Percentiles rank a stretch among this genome's conserved stretches.
These are phyloP conservation scores for Penicillium sp. DNA, from an alignment of 2,329 filamentous ascomycete species.

Conservation along the genomic window DNA sequence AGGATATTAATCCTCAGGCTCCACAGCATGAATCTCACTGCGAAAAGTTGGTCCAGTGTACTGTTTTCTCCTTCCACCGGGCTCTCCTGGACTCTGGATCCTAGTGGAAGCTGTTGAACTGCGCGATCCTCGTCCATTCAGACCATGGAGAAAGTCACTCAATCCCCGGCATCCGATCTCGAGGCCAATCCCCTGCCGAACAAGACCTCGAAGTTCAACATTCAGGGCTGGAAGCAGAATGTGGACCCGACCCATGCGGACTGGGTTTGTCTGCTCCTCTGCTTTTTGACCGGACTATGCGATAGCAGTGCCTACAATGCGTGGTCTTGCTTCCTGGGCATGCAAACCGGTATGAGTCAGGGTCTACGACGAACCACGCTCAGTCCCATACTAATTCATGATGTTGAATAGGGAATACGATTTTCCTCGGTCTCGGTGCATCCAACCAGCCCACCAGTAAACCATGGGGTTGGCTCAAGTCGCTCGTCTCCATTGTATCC, in stretches of 20 bases:
- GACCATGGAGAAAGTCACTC: slow-evolving; percentile 18
- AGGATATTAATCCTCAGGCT: not conserved
- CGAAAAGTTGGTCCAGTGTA: no score
- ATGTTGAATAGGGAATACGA: slow-evolving; percentile 38
- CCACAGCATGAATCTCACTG: no score
- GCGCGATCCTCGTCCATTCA: not conserved
- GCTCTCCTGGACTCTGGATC: not conserved
- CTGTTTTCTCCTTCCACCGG: not conserved
- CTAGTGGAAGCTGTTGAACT: not conserved
- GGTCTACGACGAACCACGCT: not conserved
- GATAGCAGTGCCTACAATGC: slow-evolving; percentile 45
- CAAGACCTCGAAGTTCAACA: slow-evolving; percentile 5
- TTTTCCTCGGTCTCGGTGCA: slow-evolving; percentile 45
- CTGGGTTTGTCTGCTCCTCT: slow-evolving; percentile 37
- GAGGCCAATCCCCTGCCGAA: slow-evolving; percentile 16
- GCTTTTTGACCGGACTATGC: slow-evolving; percentile 42
- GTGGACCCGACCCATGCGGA: slow-evolving; percentile 33
- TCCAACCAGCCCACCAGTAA: slow-evolving; percentile 37
- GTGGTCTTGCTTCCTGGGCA: slow-evolving; percentile 46
- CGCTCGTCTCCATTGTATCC: slow-evolving; percentile 38
- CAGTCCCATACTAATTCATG: not conserved
- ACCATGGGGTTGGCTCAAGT: slow-evolving; percentile 43
- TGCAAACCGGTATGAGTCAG: slow-evolving; percentile 43
- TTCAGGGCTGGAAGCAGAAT: slow-evolving; percentile 29
- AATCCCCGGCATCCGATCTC: slow-evolving; percentile 15